phyloP scores from a whole-genome alignment of 2,329 filamentous ascomycete species.

The Harringtonia aguacate region DNA sequence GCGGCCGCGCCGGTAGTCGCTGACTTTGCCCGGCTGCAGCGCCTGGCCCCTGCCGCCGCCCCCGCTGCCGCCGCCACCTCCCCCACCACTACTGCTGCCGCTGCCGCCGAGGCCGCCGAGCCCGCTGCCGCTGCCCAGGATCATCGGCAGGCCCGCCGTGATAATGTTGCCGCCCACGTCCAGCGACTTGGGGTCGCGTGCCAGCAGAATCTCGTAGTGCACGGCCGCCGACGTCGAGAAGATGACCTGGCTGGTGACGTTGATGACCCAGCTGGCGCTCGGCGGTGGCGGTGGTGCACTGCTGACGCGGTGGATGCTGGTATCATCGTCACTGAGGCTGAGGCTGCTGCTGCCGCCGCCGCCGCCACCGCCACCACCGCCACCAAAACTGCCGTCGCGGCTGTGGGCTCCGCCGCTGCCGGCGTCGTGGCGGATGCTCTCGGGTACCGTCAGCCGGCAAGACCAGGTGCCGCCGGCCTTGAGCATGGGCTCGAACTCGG shows the following conservation, averaged over 20 bases:
- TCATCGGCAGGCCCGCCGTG: conserved; percentile 23
- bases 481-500: conserved; percentile 91
- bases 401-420: conserved; percentile 39
- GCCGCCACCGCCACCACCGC: background rate
- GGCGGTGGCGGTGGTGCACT: conserved; percentile 22
- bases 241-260: conserved; percentile 84
- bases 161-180: conserved; percentile 43
- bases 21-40: conserved; percentile 58
- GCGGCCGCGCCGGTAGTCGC: conserved; percentile 61
- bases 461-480: conserved; percentile 88
- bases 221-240: conserved; percentile 86
- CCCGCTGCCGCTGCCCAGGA: conserved; percentile 25
- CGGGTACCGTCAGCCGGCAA: conserved; percentile 69
- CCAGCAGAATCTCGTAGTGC: conserved; percentile 76
- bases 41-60: conserved; percentile 17
- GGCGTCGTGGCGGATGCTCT: conserved; percentile 60
- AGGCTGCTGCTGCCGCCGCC: background rate
- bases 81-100: background rate
- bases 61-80: background rate
- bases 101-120: background rate
- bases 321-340: background rate
- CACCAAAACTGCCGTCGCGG: background rate
- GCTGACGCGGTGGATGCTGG: too few relatives aligned
- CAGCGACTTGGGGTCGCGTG: conserved; percentile 75
- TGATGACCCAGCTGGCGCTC: conserved; percentile 76